phyloP scores from a whole-genome alignment of 495 filamentous ascomycete genomes.

The Tuber microsphaerosporum region DNA sequence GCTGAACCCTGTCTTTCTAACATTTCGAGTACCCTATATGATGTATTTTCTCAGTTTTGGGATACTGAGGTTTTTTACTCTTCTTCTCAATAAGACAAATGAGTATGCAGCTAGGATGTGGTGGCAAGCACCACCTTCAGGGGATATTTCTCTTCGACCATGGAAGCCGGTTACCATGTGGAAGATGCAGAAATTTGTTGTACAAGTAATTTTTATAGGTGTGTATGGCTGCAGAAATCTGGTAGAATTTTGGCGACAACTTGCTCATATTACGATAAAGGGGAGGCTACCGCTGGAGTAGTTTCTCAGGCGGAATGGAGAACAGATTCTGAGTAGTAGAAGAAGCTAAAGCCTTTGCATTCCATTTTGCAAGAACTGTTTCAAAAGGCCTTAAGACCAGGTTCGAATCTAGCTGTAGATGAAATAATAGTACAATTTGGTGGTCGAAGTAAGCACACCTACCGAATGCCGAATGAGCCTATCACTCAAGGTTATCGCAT shows the following conservation, averaged over 20 bases:
- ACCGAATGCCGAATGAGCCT: neutral
- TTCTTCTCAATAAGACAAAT: neutral
- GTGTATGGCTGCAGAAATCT: neutral
- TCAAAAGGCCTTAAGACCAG: neutral
- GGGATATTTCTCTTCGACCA: neutral
- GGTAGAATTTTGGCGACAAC: neutral
- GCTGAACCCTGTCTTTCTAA: neutral
- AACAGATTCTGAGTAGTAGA: neutral
- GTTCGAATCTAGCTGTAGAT: neutral
- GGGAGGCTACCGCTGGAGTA: neutral
- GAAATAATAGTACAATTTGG: neutral
- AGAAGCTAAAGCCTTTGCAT: neutral
- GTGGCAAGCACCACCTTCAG: neutral
- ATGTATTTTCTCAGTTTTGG: neutral
- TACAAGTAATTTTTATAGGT: neutral
- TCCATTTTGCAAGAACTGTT: neutral
- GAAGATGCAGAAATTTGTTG: neutral
- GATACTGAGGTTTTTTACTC: neutral
- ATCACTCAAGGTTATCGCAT: neutral
- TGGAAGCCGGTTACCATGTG: neutral
- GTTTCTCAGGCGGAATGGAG: neutral
- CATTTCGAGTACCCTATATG: neutral
- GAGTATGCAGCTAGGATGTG: neutral
- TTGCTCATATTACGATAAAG: neutral
- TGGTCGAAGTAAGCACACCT: neutral